These are phyloP conservation scores for Trichosporon coremiiforme DNA, from an alignment of 1,284 basidiomycete genomes.

Conservation along the genomic window DNA sequence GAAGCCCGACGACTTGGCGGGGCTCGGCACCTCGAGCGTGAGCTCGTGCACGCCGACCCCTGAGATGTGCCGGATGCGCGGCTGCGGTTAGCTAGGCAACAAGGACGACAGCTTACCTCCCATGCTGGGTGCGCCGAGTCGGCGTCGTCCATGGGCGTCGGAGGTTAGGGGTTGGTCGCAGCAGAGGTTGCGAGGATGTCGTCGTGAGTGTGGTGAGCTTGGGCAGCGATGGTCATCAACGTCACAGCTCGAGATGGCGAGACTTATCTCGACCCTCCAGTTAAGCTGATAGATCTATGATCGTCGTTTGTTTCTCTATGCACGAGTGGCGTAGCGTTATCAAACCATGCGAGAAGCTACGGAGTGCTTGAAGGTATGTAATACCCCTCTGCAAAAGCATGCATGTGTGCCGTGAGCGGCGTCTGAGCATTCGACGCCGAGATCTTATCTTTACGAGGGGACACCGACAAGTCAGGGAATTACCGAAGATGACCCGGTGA, in stretches of 20 bases:
- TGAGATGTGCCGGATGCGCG: conserved; percentile 45
- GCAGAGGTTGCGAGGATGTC: neutral
- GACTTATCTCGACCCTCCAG: neutral
- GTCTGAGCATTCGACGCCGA: neutral
- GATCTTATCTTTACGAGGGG: neutral
- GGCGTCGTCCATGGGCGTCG: conserved; percentile 16
- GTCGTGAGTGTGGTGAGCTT: conserved; percentile 8
- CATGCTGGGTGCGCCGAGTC: conserved; percentile 21
- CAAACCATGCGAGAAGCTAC: neutral
- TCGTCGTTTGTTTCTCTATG: neutral
- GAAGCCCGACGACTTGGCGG: conserved; percentile 16
- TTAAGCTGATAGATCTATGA: neutral
- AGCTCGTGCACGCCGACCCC: conserved; percentile 52
- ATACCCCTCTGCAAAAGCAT: neutral
- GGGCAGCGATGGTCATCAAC: conserved; percentile 5
- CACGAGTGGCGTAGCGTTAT: neutral
- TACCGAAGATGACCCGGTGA: conserved; percentile 10
- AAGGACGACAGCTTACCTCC: conserved; percentile 18
- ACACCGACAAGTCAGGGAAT: neutral
- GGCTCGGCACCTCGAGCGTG: conserved; percentile 31
- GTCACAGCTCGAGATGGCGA: conserved; percentile 6
- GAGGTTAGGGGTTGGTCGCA: neutral
- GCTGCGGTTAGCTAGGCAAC: conserved; percentile 29
- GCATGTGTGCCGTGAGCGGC: neutral
- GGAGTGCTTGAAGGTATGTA: no score